A percentile compares a stretch with the other conserved stretches of the same genome.
These are phyloP conservation scores for Cyamopsis tetragonoloba DNA, from an alignment of 306 rosid species.

Conservation along the genomic window DNA sequence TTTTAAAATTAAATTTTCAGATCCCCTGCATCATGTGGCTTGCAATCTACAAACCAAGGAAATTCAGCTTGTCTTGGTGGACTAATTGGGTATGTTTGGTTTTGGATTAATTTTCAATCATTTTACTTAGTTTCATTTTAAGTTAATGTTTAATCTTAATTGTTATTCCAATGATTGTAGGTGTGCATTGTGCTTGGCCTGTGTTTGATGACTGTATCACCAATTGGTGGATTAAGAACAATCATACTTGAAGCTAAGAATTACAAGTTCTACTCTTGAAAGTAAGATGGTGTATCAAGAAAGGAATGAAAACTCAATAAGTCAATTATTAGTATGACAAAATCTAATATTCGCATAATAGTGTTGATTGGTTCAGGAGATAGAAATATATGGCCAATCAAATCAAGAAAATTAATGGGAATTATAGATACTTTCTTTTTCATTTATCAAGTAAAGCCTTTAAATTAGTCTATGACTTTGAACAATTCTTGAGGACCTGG, in stretches of 20 bases:
- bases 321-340: neutral
- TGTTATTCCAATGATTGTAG: conserved; percentile 43
- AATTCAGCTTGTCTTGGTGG: conserved; percentile 70
- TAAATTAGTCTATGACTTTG: too few relatives aligned
- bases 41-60: conserved; percentile 69
- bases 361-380: neutral
- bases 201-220: conserved; percentile 54
- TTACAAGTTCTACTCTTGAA: conserved; percentile 58
- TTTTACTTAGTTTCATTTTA: neutral
- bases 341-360: too few relatives aligned
- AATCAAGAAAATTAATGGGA: too few relatives aligned
- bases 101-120: neutral
- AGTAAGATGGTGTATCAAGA: neutral
- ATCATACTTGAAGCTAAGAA: conserved; percentile 56
- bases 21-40: conserved; percentile 92
- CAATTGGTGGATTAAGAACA: conserved; percentile 76
- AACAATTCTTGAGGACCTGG: too few relatives aligned
- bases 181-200: conserved; percentile 65
- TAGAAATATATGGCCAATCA: too few relatives aligned
- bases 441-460: too few relatives aligned
- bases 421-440: neutral
- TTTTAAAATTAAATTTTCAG: conserved; percentile 44
- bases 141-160: neutral
- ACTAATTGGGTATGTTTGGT: conserved; percentile 56
- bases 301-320: neutral